Base-by-base conservation (phyloP, 2,329 filamentous ascomycete genomes). In the Arthrobotrys pseudoclavata region DNA sequence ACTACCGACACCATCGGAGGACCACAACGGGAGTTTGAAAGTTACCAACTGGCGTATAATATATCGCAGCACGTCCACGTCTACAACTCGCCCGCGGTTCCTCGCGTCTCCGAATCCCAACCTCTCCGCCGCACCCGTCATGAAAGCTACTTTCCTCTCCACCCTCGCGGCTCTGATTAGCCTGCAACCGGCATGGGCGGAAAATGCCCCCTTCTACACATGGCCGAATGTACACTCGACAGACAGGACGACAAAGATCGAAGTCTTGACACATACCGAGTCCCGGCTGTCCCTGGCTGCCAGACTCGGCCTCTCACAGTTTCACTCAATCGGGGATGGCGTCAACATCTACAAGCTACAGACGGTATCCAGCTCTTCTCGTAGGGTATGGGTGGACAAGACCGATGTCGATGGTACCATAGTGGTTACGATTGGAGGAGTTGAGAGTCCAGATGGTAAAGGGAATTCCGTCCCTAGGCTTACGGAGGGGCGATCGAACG, bases 221-320 rank as follows among this genome's bases (percentile, higher is more conserved):
- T 77, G 64, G 74, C 74, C 74, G 34, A 71, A 77, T 37, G 42
- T 29, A n/a, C 67, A 29, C 10, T 71, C 67, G 42, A 42, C 52
- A 24, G 52, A 29, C 37, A 63, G 20, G 37, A 52, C 72, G 29
- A 22, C 45, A n/a, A 75, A 80, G 52, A 67, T 31, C 6, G 69
- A 74, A 15, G 20, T 79, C 31, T 40, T 79, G 34, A 64, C 75
- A 29, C 69, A 72, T 31, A 26, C 50, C 26, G 75, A 79, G 24
- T 45, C 55, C 55, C 47, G 68, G 37, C 55, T 74, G 20, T 50
- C 69, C 31, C 70, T 79, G 40, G 77, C 77, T 45, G 62, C 68
- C 18, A 62, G 71, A 6, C 72, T 79, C 20, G 77, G 71, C 7
- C 67, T 79, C 53, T 79, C 77, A 9, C 77, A 79, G 50, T 79